A percentile compares a stretch with the other conserved stretches of the same genome.
Conservation (phyloP, 129 eudicot genomes). For the Smallanthus sonchifolius region DNA sequence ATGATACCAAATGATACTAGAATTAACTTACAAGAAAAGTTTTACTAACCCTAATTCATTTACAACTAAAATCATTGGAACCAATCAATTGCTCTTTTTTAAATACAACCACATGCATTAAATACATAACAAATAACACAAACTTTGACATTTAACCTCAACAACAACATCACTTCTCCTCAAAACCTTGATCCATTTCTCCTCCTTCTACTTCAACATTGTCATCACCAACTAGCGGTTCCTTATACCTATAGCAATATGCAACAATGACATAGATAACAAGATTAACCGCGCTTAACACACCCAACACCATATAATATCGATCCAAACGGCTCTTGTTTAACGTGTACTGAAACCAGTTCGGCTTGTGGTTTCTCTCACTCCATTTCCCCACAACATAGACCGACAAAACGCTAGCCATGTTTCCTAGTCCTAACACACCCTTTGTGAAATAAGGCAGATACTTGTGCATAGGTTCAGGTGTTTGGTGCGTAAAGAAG, state of each 20-base stretch:
- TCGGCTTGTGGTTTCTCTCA: conserved; percentile 33
- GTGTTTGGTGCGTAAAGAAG: conserved; percentile 40
- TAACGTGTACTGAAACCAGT: conserved; percentile 54
- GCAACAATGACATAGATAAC: conserved; percentile 36
- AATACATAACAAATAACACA: conserved; percentile 11
- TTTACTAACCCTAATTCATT: too few relatives aligned
- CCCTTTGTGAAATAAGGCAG: conserved; percentile 23
- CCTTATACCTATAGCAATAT: conserved; percentile 35
- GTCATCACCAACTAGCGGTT: conserved; percentile 12
- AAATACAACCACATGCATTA: neutral
- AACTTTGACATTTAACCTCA: conserved; percentile 22
- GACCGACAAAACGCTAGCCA: conserved; percentile 59
- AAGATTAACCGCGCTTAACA: conserved; percentile 45
- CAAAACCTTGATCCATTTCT: neutral
- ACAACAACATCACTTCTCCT: conserved; percentile 13
- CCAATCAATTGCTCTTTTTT: neutral
- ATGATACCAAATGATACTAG: too few relatives aligned
- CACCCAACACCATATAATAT: conserved; percentile 62
- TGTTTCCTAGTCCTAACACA: conserved; percentile 53
- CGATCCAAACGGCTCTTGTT: conserved; percentile 53
- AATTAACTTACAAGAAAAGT: neutral
- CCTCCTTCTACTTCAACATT: neutral
- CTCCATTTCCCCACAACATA: conserved; percentile 55
- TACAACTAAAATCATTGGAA: neutral
- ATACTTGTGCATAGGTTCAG: conserved; percentile 30